phyloP scores from a whole-genome alignment of 192 early-diverging fungal species.

The Linnemannia hyalina region DNA sequence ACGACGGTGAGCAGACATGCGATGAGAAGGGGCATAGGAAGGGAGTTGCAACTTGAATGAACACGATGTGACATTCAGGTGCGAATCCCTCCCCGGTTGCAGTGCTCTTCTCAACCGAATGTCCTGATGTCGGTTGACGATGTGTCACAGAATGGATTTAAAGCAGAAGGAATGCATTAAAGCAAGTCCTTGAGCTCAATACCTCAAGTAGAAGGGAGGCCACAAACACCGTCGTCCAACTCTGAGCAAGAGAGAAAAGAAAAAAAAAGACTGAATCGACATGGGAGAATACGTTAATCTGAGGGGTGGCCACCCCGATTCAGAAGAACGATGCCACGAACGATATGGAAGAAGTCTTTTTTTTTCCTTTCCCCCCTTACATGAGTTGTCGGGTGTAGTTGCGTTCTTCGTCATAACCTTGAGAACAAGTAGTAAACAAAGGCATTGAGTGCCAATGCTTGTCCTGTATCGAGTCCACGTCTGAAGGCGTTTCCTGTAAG shows the following conservation, averaged over 20 bases:
- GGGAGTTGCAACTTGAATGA: background rate
- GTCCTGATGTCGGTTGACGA: constrained; percentile 10
- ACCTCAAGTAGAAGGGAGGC: constrained; percentile 41
- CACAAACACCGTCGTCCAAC: background rate
- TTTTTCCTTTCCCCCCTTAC: background rate
- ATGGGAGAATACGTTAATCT: background rate
- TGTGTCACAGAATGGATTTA: constrained; percentile 57
- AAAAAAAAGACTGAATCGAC: constrained; percentile 11
- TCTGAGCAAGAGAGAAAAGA: background rate
- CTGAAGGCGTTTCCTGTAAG: constrained; percentile 16
- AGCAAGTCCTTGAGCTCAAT: constrained; percentile 53
- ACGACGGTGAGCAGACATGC: background rate
- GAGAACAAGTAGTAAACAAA: constrained; percentile 33
- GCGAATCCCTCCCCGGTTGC: background rate
- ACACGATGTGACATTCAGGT: background rate
- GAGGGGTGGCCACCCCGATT: background rate
- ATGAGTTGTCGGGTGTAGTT: background rate
- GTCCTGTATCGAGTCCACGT: constrained; percentile 43
- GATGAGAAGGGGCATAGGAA: background rate
- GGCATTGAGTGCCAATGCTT: constrained; percentile 6
- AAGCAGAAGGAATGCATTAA: constrained; percentile 55
- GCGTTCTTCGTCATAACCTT: constrained; percentile 25
- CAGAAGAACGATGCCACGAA: background rate
- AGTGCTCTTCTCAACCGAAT: background rate
- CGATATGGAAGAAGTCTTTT: background rate